Conservation (phyloP, 768 basidiomycete species). For the Roridomyces roridus region DNA sequence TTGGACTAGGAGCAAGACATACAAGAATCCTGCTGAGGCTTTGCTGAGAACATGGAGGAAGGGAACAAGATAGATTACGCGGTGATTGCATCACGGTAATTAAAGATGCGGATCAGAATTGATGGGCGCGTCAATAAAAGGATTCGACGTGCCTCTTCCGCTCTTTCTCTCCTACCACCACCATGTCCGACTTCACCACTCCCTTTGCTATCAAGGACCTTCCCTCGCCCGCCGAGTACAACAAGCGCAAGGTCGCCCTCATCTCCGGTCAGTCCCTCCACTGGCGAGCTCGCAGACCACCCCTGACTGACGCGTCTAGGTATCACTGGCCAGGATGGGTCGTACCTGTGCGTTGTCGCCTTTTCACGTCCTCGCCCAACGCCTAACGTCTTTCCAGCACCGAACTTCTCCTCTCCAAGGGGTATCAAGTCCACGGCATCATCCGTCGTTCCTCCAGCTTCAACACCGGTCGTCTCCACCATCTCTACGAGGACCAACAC, state of each 20-base stretch:
- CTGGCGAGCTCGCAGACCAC: conserved; percentile 12
- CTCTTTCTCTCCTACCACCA: no score
- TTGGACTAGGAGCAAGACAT: no score
- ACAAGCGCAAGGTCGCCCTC: conserved; percentile 90
- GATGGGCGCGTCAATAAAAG: no score
- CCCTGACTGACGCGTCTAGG: conserved; percentile 49
- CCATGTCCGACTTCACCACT: conserved; percentile 2
- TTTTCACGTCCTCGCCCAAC: not conserved
- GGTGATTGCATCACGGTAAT: no score
- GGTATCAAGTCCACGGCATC: conserved; percentile 93
- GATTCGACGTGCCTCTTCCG: no score
- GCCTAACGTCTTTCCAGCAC: conserved; percentile 52
- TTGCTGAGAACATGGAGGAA: no score
- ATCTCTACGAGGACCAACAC: conserved; percentile 92
- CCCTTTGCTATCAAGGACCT: conserved; percentile 57
- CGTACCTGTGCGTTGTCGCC: conserved; percentile 76
- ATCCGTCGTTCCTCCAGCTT: conserved; percentile 98
- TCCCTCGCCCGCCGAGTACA: conserved; percentile 79
- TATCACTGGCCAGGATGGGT: conserved; percentile 96
- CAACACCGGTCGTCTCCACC: conserved; percentile 94
- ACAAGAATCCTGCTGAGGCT: no score
- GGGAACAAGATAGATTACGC: no score
- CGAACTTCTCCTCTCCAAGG: conserved; percentile 84
- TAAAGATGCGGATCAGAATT: no score
- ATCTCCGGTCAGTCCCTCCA: conserved; percentile 72